A percentile compares a stretch with the other conserved stretches of the same genome.
phyloP scores from a whole-genome alignment of 139 green algal species.

The Chlorella vulgaris region DNA sequence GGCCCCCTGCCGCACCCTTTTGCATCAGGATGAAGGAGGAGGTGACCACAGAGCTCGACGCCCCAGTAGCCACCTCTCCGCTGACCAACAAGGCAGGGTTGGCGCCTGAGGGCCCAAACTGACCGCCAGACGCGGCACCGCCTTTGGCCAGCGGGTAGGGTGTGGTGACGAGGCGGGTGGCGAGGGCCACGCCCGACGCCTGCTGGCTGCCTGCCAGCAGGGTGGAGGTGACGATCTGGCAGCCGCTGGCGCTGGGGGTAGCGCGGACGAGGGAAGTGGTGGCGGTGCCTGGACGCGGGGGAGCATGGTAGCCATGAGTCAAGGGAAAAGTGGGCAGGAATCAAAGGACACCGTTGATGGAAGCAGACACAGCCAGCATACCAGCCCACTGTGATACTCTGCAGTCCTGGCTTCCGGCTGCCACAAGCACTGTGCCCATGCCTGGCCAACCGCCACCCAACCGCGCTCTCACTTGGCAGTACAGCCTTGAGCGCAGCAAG shows the following conservation, averaged over 20 bases:
- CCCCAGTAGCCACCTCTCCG: no score
- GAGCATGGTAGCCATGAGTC: background rate
- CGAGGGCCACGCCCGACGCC: background rate
- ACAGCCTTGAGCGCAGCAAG: background rate
- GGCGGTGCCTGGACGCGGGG: background rate
- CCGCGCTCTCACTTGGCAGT: conserved; percentile 22
- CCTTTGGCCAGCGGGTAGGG: background rate
- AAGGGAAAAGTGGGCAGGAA: background rate
- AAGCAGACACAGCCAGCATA: no score
- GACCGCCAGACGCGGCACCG: background rate
- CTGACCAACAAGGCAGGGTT: no score
- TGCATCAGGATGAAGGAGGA: no score
- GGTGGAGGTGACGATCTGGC: background rate
- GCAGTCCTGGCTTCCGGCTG: no score
- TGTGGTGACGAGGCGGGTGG: background rate
- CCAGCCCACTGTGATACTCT: no score
- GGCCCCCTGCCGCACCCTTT: no score
- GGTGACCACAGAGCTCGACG: no score
- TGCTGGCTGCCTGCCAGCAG: background rate
- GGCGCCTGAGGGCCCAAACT: no score
- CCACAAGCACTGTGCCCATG: background rate
- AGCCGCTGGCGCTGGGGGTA: background rate
- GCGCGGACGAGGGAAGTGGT: background rate
- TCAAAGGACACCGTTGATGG: no score
- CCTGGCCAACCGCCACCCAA: background rate